These are phyloP conservation scores for Rhamnella rubrinervis DNA, from an alignment of 331 rosid genomes.

Conservation along the genomic window DNA sequence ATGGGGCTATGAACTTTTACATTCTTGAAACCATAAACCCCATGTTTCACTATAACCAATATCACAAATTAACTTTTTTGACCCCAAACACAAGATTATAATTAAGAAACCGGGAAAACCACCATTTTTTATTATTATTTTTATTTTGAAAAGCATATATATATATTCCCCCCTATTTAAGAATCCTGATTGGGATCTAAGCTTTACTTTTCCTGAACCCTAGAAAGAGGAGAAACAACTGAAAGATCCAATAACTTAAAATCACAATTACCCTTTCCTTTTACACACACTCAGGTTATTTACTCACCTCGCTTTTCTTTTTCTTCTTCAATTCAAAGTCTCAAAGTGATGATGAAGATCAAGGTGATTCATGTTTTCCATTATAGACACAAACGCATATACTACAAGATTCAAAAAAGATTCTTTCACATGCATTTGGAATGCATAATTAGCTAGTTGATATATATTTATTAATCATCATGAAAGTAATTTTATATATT, in stretches of 20 bases:
- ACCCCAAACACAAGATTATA: conserved; percentile 10
- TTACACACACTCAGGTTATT: background rate
- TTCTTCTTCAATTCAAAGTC: too few species aligned
- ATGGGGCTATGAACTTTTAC: conserved; percentile 40
- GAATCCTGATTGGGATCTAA: conserved; percentile 37
- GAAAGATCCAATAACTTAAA: conserved; percentile 17
- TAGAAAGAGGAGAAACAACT: conserved; percentile 34
- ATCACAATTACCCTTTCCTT: conserved; percentile 24
- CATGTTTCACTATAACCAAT: conserved; percentile 27
- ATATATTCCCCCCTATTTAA: conserved; percentile 10
- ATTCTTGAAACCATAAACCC: conserved; percentile 56
- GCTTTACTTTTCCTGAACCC: conserved; percentile 64
- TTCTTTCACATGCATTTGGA: too few species aligned
- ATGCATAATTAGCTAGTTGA: too few species aligned
- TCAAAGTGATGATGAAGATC: too few species aligned
- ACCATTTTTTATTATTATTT: background rate
- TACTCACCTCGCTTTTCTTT: conserved; percentile 6
- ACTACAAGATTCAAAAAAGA: too few species aligned
- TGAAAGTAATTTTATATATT: background rate
- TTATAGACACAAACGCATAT: too few species aligned
- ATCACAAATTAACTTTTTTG: conserved; percentile 34
- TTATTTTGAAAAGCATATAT: conserved; percentile 33
- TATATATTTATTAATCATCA: too few species aligned
- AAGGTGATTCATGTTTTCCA: too few species aligned
- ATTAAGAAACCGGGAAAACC: background rate